phyloP scores from a whole-genome alignment of 2,329 filamentous ascomycete genomes.

The Cryphonectria japonica region DNA sequence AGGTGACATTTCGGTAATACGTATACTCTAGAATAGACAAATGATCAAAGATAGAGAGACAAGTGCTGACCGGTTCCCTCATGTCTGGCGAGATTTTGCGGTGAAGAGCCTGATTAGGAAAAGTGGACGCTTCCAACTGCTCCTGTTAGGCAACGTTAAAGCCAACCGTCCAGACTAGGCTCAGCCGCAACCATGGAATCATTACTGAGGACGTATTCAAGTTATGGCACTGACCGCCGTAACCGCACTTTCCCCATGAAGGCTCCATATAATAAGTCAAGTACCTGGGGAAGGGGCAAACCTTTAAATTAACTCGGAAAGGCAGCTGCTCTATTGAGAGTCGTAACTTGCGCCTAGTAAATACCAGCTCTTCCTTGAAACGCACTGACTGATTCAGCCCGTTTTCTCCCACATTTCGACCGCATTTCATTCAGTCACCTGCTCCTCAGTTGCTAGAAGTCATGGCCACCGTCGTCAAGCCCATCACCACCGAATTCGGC shows the following conservation, averaged over 20 bases:
- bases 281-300: background rate
- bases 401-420: background rate
- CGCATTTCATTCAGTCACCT: background rate
- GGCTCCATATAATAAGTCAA: background rate
- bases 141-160: background rate
- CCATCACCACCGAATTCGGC: constrained; percentile 42
- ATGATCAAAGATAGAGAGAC: background rate
- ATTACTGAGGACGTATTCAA: background rate
- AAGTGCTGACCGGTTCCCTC: background rate
- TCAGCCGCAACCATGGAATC: constrained; percentile 3
- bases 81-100: background rate
- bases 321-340: background rate
- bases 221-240: background rate
- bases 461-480: constrained; percentile 24
- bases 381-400: background rate
- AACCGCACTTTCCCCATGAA: background rate
- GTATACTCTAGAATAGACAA: background rate
- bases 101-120: background rate
- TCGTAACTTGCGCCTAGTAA: too few species aligned
- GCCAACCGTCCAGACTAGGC: background rate
- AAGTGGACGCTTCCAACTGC: background rate
- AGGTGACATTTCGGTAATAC: background rate
- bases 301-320: background rate
- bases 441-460: too few species aligned
- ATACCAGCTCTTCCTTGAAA: background rate